Evolutionary conservation across 257 asterid genomes (phyloP), one percentile per base, ranked within the genome.

Genomic region (Przewalskia tangutica): DNA sequence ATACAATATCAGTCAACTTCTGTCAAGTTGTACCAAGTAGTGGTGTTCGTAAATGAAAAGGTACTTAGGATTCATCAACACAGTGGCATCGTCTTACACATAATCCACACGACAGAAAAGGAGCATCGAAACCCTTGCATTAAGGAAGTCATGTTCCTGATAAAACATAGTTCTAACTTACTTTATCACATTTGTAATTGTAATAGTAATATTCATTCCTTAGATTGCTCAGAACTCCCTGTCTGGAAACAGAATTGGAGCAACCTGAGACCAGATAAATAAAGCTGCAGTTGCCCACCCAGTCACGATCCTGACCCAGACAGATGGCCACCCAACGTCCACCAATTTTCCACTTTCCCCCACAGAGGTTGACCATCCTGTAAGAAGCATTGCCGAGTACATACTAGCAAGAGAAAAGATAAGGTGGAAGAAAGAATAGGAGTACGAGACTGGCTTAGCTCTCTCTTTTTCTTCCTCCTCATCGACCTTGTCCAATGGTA

Each of bases 291-390:
- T 92, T n/a, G 90, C 95, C 97, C 98, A 92, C 16, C 97, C 53
- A 5, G 97, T 94, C 2, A 89, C 34, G 8, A 92, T 89, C 66
- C 95, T 91, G 59, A 92, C 97, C 95, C 98, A 94, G 79, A 92
- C 97, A 0, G 98, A 94, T 27, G 98, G 88, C 98, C 98, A 94
- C 36, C 98, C 97, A 1, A 92, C 98, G 79, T 92, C 98, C 36
- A 94, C 97, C 90, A 92, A 82, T 66, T 90, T 94, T 84, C 95
- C 92, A 13, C 98, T 94, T 89, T 90, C 98, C 97, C 97, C 98
- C 16, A 92, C 92, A 0, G 94, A 94, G 4, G 98, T 91, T 2
- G 97, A 92, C 98, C 92, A 94, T 3, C 97, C 95, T 0, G 97
- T 94, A 14, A 94, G 93, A 62, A 94, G 91, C 98, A 92, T 92